Evolutionary conservation across 768 basidiomycete species (phyloP), one percentile per base, ranked within the genome.

Genomic region (Lactarius indigo): DNA sequence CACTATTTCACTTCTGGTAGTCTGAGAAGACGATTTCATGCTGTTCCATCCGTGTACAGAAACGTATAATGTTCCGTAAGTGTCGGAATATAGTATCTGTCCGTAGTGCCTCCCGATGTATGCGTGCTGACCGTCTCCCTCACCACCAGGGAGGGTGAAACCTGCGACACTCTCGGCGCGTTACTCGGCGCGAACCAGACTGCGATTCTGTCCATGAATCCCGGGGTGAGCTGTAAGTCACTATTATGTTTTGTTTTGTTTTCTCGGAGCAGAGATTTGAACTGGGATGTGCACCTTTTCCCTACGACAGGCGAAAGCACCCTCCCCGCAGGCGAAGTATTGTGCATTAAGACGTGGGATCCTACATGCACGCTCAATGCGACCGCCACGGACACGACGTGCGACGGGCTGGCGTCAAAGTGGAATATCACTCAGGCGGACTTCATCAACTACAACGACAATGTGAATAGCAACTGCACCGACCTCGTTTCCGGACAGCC

Each of bases 281-380:
- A 47, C 50, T 6, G 6, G 15, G 13, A 26, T 2, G 15, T 13
- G 12, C 26, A 28, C 50, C 13, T 52, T 52, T 13, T 23, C 23
- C 23, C 0, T 13, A 44, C 44, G 1, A 47, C 41, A 64, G 62
- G 52, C n/a, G 9, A 31, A 15, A 6, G 30, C 20, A 5, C 58
- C 26, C 55, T 64, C 44, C 18, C 39, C 17, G 1, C 23, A 3
- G 54, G 31, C n/a, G 2, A 1, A 30, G 1, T 0, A 17, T 0
- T 68, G 20, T 68, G 66, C 63, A 6, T n/a, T 15, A 60, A 6
- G 50, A 5, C 35, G 55, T 61, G 17, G 18, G 28, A 39, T 1
- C 62, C 69, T 13, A 6, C 2, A 1, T 69, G 69, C 50, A 68
- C 69, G 30, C 58, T 61, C n/a, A 68, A 69, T 20, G 42, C 3